Percentiles rank a stretch among this genome's conserved stretches.
Conservation (phyloP, 2,329 filamentous ascomycete species). For the Colletotrichum euphorbiae region DNA sequence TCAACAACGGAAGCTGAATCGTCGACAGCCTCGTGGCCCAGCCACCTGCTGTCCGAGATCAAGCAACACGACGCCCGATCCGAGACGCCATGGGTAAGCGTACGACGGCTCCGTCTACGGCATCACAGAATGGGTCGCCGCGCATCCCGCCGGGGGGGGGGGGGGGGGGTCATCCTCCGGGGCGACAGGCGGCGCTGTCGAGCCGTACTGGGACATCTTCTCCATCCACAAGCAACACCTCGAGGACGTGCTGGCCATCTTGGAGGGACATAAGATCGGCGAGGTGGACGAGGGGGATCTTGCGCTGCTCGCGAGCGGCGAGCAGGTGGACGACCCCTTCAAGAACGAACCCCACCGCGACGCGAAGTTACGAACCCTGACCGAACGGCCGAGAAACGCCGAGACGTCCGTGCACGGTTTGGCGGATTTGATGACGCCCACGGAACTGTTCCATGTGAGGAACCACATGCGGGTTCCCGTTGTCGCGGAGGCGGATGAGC, state of each 20-base stretch:
- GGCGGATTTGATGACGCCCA: too few species aligned
- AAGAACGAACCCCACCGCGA: slow-evolving; percentile 56
- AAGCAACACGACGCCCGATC: slow-evolving; percentile 52
- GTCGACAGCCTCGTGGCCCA: neutral
- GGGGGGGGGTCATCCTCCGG: slow-evolving; percentile 62
- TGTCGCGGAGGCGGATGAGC: too few species aligned
- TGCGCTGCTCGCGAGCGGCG: slow-evolving; percentile 47
- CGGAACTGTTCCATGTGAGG: too few species aligned
- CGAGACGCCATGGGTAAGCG: slow-evolving; percentile 59
- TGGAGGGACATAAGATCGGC: slow-evolving; percentile 61
- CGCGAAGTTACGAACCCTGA: slow-evolving; percentile 53
- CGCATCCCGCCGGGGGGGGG: slow-evolving; percentile 63
- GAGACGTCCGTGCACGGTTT: slow-evolving; percentile 56
- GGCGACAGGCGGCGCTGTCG: slow-evolving; percentile 60
- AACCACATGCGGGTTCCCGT: too few species aligned
- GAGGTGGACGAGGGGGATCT: slow-evolving; percentile 51
- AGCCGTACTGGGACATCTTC: slow-evolving; percentile 66
- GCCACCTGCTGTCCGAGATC: slow-evolving; percentile 49
- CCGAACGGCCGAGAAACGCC: slow-evolving; percentile 61
- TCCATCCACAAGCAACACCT: slow-evolving; percentile 62
- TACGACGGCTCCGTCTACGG: slow-evolving; percentile 61
- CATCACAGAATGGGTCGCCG: slow-evolving; percentile 62
- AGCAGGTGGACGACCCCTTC: slow-evolving; percentile 59
- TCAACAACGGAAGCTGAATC: neutral
- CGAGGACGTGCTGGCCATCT: slow-evolving; percentile 55